These are phyloP conservation scores for Plantago coronopus DNA, from an alignment of 305 asterid species.

Conservation along the genomic window DNA sequence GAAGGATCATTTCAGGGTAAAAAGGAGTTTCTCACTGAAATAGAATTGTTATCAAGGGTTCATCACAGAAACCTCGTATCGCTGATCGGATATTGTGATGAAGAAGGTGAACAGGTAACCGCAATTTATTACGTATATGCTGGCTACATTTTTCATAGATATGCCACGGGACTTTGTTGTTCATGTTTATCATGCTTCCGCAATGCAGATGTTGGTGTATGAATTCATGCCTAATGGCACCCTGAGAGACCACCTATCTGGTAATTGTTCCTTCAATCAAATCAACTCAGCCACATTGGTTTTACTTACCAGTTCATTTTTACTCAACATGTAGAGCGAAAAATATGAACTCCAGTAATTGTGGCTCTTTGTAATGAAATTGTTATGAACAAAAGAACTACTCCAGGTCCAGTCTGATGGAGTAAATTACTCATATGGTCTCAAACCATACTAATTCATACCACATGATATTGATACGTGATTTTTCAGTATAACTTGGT, in stretches of 20 bases:
- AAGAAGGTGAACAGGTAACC: conserved; percentile 76
- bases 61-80: conserved; percentile 80
- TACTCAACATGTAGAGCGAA: neutral
- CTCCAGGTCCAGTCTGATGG: no score
- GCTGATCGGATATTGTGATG: conserved; percentile 74
- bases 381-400: no score
- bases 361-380: no score
- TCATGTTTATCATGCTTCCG: conserved; percentile 22
- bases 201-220: conserved; percentile 74
- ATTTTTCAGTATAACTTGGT: neutral
- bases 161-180: conserved; percentile 15
- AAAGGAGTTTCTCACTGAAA: conserved; percentile 78
- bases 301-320: neutral
- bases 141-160: conserved; percentile 3
- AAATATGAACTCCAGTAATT: no score
- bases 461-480: neutral
- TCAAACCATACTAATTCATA: no score
- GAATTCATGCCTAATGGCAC: conserved; percentile 72
- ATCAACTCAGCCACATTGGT: neutral
- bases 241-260: conserved; percentile 68
- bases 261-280: conserved; percentile 33
- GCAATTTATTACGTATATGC: conserved; percentile 8
- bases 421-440: no score
- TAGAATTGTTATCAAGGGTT: conserved; percentile 68
- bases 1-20: conserved; percentile 82